Evolutionary conservation across 2,329 filamentous ascomycete species (phyloP).

Genomic region (Monosporascus sp.): DNA sequence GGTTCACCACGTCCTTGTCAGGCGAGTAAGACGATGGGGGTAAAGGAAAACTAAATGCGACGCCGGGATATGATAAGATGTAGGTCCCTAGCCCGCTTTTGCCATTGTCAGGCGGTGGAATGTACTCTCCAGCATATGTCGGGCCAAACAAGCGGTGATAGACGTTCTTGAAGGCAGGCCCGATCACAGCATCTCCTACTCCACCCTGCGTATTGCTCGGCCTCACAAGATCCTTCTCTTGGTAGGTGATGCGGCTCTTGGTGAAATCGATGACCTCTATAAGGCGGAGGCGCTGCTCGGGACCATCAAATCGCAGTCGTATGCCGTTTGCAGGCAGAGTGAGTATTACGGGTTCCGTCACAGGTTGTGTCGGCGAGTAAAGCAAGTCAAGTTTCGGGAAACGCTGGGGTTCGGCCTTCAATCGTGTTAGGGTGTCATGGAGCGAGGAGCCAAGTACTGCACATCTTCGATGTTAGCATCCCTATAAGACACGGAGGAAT

Average conservation of each 20-base stretch:
- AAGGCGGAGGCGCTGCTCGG: slow-evolving; percentile 83
- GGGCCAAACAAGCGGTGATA: slow-evolving; percentile 92
- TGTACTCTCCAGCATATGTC: slow-evolving; percentile 89
- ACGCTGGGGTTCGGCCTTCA: slow-evolving; percentile 79
- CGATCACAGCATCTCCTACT: slow-evolving; percentile 32
- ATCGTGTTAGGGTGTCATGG: slow-evolving; percentile 78
- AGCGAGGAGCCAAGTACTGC: slow-evolving; percentile 84
- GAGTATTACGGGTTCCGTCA: slow-evolving; percentile 69
- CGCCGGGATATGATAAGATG: slow-evolving; percentile 87
- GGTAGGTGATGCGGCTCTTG: slow-evolving; percentile 74
- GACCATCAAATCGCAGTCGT: slow-evolving; percentile 85
- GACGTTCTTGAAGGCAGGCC: slow-evolving; percentile 80
- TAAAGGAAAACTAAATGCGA: slow-evolving; percentile 87
- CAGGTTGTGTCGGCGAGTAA: slow-evolving; percentile 70
- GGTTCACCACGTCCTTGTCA: slow-evolving; percentile 73
- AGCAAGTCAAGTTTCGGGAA: slow-evolving; percentile 80
- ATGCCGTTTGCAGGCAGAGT: slow-evolving; percentile 79
- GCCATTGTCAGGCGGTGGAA: slow-evolving; percentile 51
- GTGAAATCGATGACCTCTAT: slow-evolving; percentile 90
- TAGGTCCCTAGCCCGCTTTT: slow-evolving; percentile 63
- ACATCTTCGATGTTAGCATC: background rate
- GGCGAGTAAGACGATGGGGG: slow-evolving; percentile 68
- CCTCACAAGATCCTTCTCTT: slow-evolving; percentile 62
- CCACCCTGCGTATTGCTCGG: slow-evolving; percentile 34
- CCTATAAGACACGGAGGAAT: slow-evolving; percentile 6